Evolutionary conservation across 1,284 basidiomycete genomes (phyloP).

Genomic region (Phaffia rhodozyma): DNA sequence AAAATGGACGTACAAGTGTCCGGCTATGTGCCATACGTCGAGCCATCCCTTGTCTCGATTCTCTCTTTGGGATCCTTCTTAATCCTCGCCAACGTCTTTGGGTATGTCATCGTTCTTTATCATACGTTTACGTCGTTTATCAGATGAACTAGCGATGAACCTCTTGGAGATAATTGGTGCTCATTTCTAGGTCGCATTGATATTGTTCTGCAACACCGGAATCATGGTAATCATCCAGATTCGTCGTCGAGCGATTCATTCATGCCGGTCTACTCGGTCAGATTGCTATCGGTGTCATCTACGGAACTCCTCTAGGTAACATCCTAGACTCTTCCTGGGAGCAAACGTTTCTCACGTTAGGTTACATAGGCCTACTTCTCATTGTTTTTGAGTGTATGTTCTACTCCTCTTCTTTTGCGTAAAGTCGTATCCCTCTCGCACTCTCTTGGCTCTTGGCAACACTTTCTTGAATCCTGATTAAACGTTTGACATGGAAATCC

Average conservation of each 20-base stretch:
- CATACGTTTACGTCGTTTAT: background rate
- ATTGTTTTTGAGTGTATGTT: slow-evolving; percentile 43
- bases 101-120: background rate
- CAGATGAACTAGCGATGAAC: background rate
- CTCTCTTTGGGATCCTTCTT: slow-evolving; percentile 35
- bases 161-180: background rate
- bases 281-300: slow-evolving; percentile 42
- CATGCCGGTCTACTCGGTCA: slow-evolving; percentile 35
- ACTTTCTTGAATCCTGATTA: no score
- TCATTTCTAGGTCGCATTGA: slow-evolving; percentile 23
- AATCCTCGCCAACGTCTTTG: slow-evolving; percentile 33
- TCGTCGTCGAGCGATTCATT: background rate
- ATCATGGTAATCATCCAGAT: background rate
- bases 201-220: slow-evolving; percentile 30
- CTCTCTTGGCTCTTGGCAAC: background rate
- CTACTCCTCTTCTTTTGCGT: background rate
- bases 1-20: background rate
- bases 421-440: background rate
- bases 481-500: no score
- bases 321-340: slow-evolving; percentile 39
- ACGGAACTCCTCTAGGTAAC: slow-evolving; percentile 39
- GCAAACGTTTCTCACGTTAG: slow-evolving; percentile 38
- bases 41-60: slow-evolving; percentile 28
- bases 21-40: slow-evolving; percentile 23
- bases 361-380: slow-evolving; percentile 45